Conservation (phyloP, 2,329 filamentous ascomycete species). For the Fusarium camptoceras region DNA sequence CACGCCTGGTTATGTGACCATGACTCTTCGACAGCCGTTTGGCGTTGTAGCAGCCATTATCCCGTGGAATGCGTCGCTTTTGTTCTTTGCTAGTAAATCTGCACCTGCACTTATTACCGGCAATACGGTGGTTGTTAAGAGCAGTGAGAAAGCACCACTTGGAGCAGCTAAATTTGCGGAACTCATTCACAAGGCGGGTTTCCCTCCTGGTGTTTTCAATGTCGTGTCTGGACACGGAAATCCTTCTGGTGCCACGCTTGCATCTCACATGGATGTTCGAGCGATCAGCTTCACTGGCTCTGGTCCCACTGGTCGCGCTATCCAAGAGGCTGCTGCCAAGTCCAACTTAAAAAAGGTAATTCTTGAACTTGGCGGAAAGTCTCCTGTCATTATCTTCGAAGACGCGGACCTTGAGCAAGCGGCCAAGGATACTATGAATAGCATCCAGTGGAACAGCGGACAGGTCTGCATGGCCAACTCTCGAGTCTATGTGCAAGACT, state of each 20-base stretch:
- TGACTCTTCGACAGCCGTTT: constrained; percentile 62
- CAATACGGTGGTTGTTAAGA: constrained; percentile 37
- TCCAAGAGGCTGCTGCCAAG: constrained; percentile 77
- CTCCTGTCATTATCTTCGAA: constrained; percentile 71
- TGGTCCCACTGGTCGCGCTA: constrained; percentile 74
- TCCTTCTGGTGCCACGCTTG: constrained; percentile 74
- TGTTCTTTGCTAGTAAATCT: constrained; percentile 59
- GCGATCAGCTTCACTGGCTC: constrained; percentile 84
- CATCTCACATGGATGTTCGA: constrained; percentile 74
- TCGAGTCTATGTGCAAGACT: constrained; percentile 67
- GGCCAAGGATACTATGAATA: constrained; percentile 61
- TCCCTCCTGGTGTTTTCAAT: constrained; percentile 81
- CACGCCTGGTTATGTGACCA: constrained; percentile 59
- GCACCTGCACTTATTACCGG: constrained; percentile 36
- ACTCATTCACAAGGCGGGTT: constrained; percentile 76
- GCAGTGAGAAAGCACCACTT: constrained; percentile 39
- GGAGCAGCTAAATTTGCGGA: constrained; percentile 52
- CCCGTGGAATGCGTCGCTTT: constrained; percentile 66
- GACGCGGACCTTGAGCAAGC: constrained; percentile 54
- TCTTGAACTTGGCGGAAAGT: constrained; percentile 77
- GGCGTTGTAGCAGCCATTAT: constrained; percentile 69
- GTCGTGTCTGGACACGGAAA: constrained; percentile 77
- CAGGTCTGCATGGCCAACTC: constrained; percentile 72
- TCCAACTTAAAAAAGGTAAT: constrained; percentile 74
- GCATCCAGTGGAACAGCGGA: constrained; percentile 65